Evolutionary conservation across 306 rosid species (phyloP), one percentile per base, ranked within the genome.

Genomic region (Vigna unguiculata): DNA sequence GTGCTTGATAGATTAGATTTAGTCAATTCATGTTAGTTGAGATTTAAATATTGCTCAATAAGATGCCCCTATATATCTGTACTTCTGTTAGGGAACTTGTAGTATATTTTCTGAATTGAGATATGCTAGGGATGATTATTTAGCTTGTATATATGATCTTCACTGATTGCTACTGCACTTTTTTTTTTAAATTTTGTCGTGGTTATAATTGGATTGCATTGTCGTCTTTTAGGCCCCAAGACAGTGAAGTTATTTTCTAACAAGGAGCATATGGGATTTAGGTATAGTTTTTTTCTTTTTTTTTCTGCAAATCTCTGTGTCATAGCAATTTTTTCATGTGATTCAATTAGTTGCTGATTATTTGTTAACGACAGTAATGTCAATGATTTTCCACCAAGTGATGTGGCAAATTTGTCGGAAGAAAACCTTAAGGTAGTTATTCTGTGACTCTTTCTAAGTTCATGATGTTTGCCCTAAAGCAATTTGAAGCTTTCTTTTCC

Each of bases 181-280:
- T 13, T 59, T 25, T 59, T 60, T 40, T 40, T 0, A 43, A 20
- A 5, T 58, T 49, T 76, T 74, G 69, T 47, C 49, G 41, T 65
- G 51, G 34, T 78, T 51, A 46, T 58, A 68, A 45, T 30, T 25
- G 77, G 78, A 76, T 14, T 78, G 38, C 79, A 77, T 85, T 82
- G 43, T 86, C 78, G 69, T 70, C 65, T 72, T 74, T 72, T 85
- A 92, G 97, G 97, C 79, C 99, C 99, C 58, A 92, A 90, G 85
- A 92, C 97, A 6, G 93, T 95, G 72, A 95, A 95, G 83, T 86
- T 95, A 62, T 95, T 87, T 72, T 87, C 99, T 61, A 95, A 95
- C 90, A 95, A 80, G 89, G 99, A 95, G 86, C 91, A 95, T 85
- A 95, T 95, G 99, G 99, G 99, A 61, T 95, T 95, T 74, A 90